phyloP scores from a whole-genome alignment of 2,329 filamentous ascomycete genomes.

The Diaporthe citri region DNA sequence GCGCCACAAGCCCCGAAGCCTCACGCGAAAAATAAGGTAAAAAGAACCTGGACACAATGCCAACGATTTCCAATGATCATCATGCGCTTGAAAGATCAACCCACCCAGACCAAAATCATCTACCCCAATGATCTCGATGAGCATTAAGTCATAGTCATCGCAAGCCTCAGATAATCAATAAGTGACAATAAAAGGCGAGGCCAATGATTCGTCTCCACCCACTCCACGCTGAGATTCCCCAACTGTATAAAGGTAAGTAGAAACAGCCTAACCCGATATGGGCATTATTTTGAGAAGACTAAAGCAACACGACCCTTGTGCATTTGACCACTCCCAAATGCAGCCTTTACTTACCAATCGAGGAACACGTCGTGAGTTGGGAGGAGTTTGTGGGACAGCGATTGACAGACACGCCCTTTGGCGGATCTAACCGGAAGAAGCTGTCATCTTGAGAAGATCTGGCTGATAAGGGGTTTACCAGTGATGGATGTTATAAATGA shows the following conservation, averaged over 20 bases:
- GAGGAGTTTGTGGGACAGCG: neutral
- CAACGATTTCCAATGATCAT: neutral
- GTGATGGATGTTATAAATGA: neutral
- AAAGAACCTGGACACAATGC: neutral
- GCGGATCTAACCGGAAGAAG: neutral
- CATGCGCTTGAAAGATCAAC: neutral
- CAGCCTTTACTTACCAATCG: neutral
- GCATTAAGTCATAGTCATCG: no score
- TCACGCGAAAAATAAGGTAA: neutral
- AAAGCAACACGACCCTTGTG: neutral
- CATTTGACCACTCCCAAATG: neutral
- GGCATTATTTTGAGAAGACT: constrained; percentile 18
- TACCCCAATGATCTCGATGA: neutral
- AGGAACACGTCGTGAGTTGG: neutral
- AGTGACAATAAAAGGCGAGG: neutral
- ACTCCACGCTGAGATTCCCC: neutral
- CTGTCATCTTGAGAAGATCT: neutral
- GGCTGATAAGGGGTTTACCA: neutral
- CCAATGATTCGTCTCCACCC: neutral
- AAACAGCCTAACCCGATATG: neutral
- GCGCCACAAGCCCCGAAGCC: no score
- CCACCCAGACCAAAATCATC: neutral
- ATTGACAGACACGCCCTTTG: neutral
- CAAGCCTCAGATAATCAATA: no score
- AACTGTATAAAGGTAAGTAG: neutral